Conservation (phyloP, 495 filamentous ascomycete species). For the Aspergillus conjunctus region DNA sequence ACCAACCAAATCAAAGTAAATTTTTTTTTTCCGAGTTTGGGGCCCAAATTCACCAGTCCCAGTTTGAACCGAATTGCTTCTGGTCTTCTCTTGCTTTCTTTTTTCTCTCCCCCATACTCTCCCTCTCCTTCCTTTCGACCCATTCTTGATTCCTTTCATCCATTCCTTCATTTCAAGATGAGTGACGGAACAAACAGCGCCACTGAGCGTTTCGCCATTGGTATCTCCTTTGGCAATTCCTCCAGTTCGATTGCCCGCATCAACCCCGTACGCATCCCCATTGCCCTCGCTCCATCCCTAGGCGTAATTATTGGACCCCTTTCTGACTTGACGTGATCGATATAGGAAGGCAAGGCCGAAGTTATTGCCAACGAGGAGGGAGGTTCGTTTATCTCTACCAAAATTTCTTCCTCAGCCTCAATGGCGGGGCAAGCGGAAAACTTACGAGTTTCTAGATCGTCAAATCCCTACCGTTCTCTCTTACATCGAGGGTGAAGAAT, state of each 20-base stretch:
- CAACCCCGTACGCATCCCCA: slow-evolving; percentile 53
- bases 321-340: slow-evolving; percentile 19
- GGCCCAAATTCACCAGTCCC: slow-evolving; percentile 30
- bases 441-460: slow-evolving; percentile 64
- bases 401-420: not conserved
- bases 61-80: slow-evolving; percentile 27
- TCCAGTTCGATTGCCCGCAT: slow-evolving; percentile 96
- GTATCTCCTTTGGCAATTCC: slow-evolving; percentile 96
- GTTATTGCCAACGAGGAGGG: slow-evolving; percentile 99
- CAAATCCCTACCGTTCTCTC: slow-evolving; percentile 95
- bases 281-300: not conserved
- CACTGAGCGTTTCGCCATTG: slow-evolving; percentile 74
- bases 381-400: slow-evolving; percentile 57
- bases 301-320: not conserved
- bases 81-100: slow-evolving; percentile 7
- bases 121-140: slow-evolving; percentile 21
- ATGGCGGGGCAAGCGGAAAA: slow-evolving; percentile 2
- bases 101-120: slow-evolving; percentile 13
- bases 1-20: slow-evolving; percentile 31
- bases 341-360: slow-evolving; percentile 86
- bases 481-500: slow-evolving; percentile 93
- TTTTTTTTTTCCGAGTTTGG: slow-evolving; percentile 24
- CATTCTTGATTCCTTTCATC: slow-evolving; percentile 25
- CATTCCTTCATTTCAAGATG: slow-evolving; percentile 47
- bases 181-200: slow-evolving; percentile 52